Evolutionary conservation across 2,329 filamentous ascomycete genomes (phyloP).

Genomic region (Thielaviopsis euricoi): DNA sequence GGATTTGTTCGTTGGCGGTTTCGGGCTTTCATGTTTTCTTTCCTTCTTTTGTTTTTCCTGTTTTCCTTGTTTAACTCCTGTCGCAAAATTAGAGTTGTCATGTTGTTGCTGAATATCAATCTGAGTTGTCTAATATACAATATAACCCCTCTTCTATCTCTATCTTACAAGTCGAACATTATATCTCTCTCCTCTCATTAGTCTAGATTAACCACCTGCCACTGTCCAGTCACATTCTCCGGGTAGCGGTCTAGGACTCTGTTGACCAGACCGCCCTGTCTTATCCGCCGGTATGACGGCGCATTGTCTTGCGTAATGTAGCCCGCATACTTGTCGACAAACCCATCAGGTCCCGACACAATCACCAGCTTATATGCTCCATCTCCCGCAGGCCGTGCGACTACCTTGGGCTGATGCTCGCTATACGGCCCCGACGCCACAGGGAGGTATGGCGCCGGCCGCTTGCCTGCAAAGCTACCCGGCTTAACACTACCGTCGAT

Average conservation of each 20-base stretch:
- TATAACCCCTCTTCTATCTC: not conserved
- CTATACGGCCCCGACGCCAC: conserved; percentile 14
- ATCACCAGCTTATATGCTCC: conserved; percentile 51
- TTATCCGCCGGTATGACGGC: conserved; percentile 8
- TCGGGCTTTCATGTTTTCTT: not conserved
- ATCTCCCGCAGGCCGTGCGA: conserved; percentile 12
- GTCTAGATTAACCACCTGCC: conserved; percentile 11
- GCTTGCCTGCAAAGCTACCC: conserved; percentile 16
- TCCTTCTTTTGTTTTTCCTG: not conserved
- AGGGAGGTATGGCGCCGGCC: conserved; percentile 15
- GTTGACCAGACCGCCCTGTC: conserved; percentile 10
- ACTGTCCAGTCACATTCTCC: not conserved
- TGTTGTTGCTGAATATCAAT: conserved; percentile 3
- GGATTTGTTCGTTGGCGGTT: not conserved
- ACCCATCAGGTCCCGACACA: conserved; percentile 82
- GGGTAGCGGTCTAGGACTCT: conserved; percentile 7
- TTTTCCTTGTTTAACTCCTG: too few species aligned
- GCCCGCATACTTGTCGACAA: conserved; percentile 66
- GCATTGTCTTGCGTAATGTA: conserved; percentile 14
- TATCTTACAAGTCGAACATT: not conserved
- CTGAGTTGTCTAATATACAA: not conserved
- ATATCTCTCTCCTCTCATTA: not conserved
- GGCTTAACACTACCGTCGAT: not conserved
- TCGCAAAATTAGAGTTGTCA: not conserved
- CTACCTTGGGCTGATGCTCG: conserved; percentile 10